phyloP scores from a whole-genome alignment of 257 asterid species.

The Sherardia arvensis region DNA sequence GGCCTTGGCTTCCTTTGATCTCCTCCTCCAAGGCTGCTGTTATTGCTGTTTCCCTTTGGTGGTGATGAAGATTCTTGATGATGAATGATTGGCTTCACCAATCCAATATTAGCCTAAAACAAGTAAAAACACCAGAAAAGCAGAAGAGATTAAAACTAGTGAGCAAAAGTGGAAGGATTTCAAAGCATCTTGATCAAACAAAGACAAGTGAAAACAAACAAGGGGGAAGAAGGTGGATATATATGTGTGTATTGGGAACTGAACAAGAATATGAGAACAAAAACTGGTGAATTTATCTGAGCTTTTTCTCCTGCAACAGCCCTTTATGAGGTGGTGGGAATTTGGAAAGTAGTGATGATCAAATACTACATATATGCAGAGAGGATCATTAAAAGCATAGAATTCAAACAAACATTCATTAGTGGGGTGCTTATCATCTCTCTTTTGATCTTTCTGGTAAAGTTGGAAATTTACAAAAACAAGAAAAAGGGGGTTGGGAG shows the following conservation, averaged over 20 bases:
- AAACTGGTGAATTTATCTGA: conserved; percentile 1
- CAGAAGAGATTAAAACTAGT: neutral
- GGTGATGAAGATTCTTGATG: conserved; percentile 18
- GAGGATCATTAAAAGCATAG: conserved; percentile 5
- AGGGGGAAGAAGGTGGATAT: neutral
- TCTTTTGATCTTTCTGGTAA: conserved; percentile 25
- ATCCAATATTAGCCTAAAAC: conserved; percentile 43
- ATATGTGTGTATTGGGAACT: neutral
- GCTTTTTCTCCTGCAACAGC: conserved; percentile 11
- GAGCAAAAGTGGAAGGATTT: neutral
- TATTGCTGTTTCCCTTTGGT: neutral
- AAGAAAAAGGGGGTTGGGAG: conserved; percentile 16
- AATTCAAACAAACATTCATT: conserved; percentile 21
- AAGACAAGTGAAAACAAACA: conserved; percentile 15
- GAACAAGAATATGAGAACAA: conserved; percentile 18
- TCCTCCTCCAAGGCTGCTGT: neutral
- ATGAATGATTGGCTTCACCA: conserved; percentile 18
- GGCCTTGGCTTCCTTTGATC: conserved; percentile 58
- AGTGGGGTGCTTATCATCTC: conserved; percentile 35
- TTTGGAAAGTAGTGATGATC: conserved; percentile 6
- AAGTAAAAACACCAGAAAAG: neutral
- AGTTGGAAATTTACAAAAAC: conserved; percentile 13
- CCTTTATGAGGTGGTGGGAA: conserved; percentile 35
- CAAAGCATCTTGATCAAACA: conserved; percentile 16
- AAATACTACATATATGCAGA: neutral